A percentile compares a stretch with the other conserved stretches of the same genome.
These are phyloP conservation scores for Myxozyma lipomycoides DNA, from an alignment of 805 yeast species.

Conservation along the genomic window DNA sequence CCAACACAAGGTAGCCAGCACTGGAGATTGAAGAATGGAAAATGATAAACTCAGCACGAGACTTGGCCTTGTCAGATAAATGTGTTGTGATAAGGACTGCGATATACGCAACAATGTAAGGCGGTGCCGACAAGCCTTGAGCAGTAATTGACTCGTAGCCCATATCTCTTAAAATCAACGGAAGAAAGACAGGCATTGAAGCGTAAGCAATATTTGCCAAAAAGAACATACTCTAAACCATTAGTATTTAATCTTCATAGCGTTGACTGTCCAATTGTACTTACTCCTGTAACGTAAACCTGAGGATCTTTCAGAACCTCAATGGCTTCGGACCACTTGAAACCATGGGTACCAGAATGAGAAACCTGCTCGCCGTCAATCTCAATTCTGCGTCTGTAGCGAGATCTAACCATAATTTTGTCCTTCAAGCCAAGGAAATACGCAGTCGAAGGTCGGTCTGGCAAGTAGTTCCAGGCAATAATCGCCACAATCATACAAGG, in stretches of 20 bases:
- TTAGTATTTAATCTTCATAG: too few species aligned
- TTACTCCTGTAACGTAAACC: constrained; percentile 27
- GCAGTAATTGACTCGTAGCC: constrained; percentile 50
- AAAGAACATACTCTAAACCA: constrained; percentile 26
- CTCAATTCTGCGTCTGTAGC: constrained; percentile 23
- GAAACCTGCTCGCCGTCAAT: constrained; percentile 25
- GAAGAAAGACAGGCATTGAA: constrained; percentile 35
- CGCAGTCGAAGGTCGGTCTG: constrained; percentile 46
- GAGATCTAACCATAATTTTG: constrained; percentile 25
- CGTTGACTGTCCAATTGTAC: background rate
- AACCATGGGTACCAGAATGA: constrained; percentile 19
- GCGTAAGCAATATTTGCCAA: constrained; percentile 27
- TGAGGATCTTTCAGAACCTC: constrained; percentile 27
- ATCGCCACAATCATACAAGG: constrained; percentile 43
- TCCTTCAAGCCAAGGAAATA: constrained; percentile 36
- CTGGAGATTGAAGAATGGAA: constrained; percentile 22
- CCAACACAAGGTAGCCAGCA: constrained; percentile 32
- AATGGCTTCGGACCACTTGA: constrained; percentile 24
- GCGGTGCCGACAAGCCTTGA: constrained; percentile 57
- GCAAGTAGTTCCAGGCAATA: constrained; percentile 35
- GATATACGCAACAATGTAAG: constrained; percentile 53
- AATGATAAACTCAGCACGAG: constrained; percentile 30
- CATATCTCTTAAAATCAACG: constrained; percentile 50
- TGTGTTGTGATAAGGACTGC: constrained; percentile 42
- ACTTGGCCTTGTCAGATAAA: constrained; percentile 40